phyloP scores from a whole-genome alignment of 495 filamentous ascomycete species.

The Xylaria telfairii region DNA sequence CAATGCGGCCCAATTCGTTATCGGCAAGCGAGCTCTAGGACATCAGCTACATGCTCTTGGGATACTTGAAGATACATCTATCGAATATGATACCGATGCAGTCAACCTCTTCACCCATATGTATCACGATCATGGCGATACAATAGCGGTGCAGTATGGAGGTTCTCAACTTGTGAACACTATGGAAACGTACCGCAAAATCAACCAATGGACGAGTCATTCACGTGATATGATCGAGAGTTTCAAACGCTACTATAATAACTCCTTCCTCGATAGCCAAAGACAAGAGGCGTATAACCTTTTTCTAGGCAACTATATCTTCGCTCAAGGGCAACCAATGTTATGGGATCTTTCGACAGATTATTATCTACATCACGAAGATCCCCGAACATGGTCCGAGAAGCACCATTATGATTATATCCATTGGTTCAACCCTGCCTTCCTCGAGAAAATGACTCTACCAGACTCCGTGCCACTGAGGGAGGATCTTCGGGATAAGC shows the following conservation, averaged over 20 bases:
- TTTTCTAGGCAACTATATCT: constrained; percentile 96
- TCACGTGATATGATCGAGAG: constrained; percentile 98
- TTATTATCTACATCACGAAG: constrained; percentile 92
- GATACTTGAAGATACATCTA: constrained; percentile 75
- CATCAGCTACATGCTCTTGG: constrained; percentile 93
- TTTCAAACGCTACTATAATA: constrained; percentile 99
- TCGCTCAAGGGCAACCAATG: constrained; percentile 89
- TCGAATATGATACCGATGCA: constrained; percentile 94
- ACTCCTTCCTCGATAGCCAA: constrained; percentile 95
- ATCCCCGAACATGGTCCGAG: constrained; percentile 74
- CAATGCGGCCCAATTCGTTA: constrained; percentile 96
- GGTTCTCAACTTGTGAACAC: constrained; percentile 98
- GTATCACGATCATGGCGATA: constrained; percentile 97
- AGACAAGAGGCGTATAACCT: constrained; percentile 98
- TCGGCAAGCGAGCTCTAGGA: constrained; percentile 93
- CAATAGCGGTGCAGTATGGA: constrained; percentile 96
- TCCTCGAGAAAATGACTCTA: constrained; percentile 67
- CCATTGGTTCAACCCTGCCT: constrained; percentile 83
- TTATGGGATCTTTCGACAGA: constrained; percentile 96
- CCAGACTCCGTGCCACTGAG: constrained; percentile 55
- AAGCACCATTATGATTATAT: constrained; percentile 72
- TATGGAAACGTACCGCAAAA: constrained; percentile 98
- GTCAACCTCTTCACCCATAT: constrained; percentile 97
- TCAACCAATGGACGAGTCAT: constrained; percentile 98
- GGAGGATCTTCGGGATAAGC: constrained; percentile 53